Evolutionary conservation across 176 grass and related monocot species (phyloP).

Genomic region (Oropetium thomaeum): DNA sequence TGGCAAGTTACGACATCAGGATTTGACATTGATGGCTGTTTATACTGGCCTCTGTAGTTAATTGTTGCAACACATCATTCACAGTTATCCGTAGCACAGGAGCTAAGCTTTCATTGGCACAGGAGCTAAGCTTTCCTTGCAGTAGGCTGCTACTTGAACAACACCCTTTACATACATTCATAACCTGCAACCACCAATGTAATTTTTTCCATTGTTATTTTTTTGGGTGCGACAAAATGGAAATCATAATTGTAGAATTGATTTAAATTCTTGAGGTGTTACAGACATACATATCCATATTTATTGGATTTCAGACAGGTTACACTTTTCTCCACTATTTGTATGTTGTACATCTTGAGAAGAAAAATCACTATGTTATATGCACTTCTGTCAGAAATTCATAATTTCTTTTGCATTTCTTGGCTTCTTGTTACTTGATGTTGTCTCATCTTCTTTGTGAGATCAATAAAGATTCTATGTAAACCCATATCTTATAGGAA

Average conservation of each 20-base stretch:
- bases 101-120: conserved; percentile 44
- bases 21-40: conserved; percentile 21
- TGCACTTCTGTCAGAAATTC: conserved; percentile 19
- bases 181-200: conserved; percentile 32
- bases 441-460: neutral
- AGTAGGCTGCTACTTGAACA: conserved; percentile 40
- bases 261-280: conserved; percentile 46
- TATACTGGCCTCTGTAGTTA: conserved; percentile 37
- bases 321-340: conserved; percentile 10
- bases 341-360: conserved; percentile 19
- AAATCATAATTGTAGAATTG: conserved; percentile 46
- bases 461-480: conserved; percentile 14
- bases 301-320: conserved; percentile 39
- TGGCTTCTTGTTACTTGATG: neutral
- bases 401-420: conserved; percentile 7
- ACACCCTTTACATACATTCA: conserved; percentile 34
- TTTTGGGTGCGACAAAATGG: conserved; percentile 38
- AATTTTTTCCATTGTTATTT: conserved; percentile 52
- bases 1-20: conserved; percentile 36
- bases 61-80: conserved; percentile 28
- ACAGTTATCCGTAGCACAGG: conserved; percentile 23
- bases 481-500: neutral
- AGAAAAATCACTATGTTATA: conserved; percentile 14
- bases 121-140: conserved; percentile 34
- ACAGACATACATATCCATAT: conserved; percentile 30